Evolutionary conservation across 2,329 filamentous ascomycete genomes (phyloP).

Genomic region (Colletotrichum scovillei): DNA sequence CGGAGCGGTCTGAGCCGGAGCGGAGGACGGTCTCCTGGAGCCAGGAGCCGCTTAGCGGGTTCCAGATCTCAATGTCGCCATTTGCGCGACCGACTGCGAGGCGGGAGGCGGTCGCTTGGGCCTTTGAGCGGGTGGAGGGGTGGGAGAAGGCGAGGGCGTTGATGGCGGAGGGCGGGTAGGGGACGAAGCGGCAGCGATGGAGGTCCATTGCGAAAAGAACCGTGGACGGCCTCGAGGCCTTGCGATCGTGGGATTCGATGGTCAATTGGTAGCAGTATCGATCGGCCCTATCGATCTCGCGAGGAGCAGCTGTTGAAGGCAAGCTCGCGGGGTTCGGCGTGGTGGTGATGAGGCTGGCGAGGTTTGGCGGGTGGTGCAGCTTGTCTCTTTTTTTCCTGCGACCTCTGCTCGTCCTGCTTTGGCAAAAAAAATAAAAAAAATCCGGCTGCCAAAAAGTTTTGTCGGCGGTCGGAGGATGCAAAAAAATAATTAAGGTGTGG

Average conservation of each 20-base stretch:
- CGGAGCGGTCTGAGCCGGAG: conserved; percentile 85
- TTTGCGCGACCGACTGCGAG: conserved; percentile 93
- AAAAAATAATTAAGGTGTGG: conserved; percentile 43
- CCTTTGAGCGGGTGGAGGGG: conserved; percentile 61
- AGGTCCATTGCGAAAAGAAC: conserved; percentile 96
- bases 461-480: conserved; percentile 36
- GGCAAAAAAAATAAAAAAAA: conserved; percentile 20
- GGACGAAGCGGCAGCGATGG: conserved; percentile 96
- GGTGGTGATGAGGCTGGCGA: conserved; percentile 16
- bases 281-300: too few species aligned
- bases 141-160: conserved; percentile 96
- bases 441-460: conserved; percentile 39
- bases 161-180: conserved; percentile 90
- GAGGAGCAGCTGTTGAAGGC: background rate
- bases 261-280: conserved; percentile 23
- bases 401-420: background rate
- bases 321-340: background rate
- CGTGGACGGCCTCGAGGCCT: conserved; percentile 25
- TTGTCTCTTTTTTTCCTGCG: background rate
- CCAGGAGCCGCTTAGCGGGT: conserved; percentile 85
- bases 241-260: conserved; percentile 4
- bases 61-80: conserved; percentile 98
- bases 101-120: conserved; percentile 69
- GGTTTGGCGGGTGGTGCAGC: conserved; percentile 15
- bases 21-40: conserved; percentile 88